These are phyloP conservation scores for Colletotrichum noveboracense DNA, from an alignment of 2,329 filamentous ascomycete species.

Conservation along the genomic window DNA sequence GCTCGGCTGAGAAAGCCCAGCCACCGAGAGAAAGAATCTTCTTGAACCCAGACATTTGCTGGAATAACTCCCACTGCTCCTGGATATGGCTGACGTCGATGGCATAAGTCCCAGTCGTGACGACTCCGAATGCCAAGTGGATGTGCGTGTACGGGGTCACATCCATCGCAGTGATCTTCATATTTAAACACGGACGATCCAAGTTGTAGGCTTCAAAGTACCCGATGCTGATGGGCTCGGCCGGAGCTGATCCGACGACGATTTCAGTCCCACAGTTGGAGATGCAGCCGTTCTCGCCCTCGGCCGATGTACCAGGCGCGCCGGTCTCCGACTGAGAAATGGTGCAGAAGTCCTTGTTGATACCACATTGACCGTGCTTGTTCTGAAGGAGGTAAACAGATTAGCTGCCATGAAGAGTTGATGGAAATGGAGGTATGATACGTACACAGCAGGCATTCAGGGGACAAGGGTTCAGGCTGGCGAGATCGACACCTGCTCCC, in stretches of 20 bases:
- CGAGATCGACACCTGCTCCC: not conserved
- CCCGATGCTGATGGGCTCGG: conserved; percentile 23
- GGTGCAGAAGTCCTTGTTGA: conserved; percentile 46
- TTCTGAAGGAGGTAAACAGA: conserved; percentile 6
- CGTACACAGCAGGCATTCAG: conserved; percentile 31
- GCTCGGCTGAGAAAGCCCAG: conserved; percentile 45
- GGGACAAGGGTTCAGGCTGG: conserved; percentile 32
- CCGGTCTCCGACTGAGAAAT: conserved; percentile 16
- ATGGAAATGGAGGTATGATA: too few species aligned
- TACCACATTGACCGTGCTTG: conserved; percentile 50
- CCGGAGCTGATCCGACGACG: conserved; percentile 20
- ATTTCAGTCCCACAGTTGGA: conserved; percentile 38
- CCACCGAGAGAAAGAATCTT: conserved; percentile 47
- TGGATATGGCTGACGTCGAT: not conserved
- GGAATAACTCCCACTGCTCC: conserved; percentile 34
- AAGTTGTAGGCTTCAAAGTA: conserved; percentile 41
- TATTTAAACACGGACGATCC: conserved; percentile 33
- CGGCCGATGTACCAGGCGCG: conserved; percentile 22
- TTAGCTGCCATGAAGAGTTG: too few species aligned
- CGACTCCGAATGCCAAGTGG: conserved; percentile 38
- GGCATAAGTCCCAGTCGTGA: not conserved
- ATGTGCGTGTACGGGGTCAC: conserved; percentile 31
- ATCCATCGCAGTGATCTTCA: conserved; percentile 27
- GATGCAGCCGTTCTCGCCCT: conserved; percentile 31
- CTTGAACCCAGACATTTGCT: conserved; percentile 31